Evolutionary conservation across 2,329 filamentous ascomycete species (phyloP), one percentile per base, ranked within the genome.

Genomic region (Xylaria sp.): DNA sequence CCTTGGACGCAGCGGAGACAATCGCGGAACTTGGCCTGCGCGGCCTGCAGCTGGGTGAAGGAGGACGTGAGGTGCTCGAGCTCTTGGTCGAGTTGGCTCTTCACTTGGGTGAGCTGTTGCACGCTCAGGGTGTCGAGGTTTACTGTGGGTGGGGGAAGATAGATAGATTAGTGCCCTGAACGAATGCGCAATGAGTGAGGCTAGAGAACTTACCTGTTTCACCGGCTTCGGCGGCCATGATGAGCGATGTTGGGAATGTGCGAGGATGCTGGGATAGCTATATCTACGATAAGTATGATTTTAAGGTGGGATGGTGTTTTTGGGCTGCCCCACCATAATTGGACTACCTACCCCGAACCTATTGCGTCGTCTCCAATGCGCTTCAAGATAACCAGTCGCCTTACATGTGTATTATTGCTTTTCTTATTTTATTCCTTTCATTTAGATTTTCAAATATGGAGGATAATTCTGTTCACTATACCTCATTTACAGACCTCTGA

Each of bases 21-120:
- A 77, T 98, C 95, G 64, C 89, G 88, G 83, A 99, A 99, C 80
- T 97, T 97, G 62, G 89, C 87, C 80, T 98, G 96, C 2, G 96
- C 96, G 60, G 91, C 90, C 72, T 94, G 93, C 1, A 99, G 89
- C 79, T 97, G 96, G 59, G 91, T 87, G 83, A 97, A 97, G 10
- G 96, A 98, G 65, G 85, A 88, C 2, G 93, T 97, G 73, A 99
- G 89, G 83, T 98, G 95, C 79, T 97, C 93, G 72, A 99, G 91
- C 82, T 99, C 96, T 76, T 96, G 91, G 80, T 97, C 95, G 73
- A 99, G 91, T 80, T 97, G 95, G 80, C 96, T 94, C 85, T 99
- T 97, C 74, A 99, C 91, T 75, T 93, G 90, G 73, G 89, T 91
- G 73, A 99, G 91, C 82, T 97, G 95, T 73, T 93, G 92, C 30